These are phyloP conservation scores for Zasmidium citrigriseum DNA, from an alignment of 2,329 filamentous ascomycete species.

Conservation along the genomic window DNA sequence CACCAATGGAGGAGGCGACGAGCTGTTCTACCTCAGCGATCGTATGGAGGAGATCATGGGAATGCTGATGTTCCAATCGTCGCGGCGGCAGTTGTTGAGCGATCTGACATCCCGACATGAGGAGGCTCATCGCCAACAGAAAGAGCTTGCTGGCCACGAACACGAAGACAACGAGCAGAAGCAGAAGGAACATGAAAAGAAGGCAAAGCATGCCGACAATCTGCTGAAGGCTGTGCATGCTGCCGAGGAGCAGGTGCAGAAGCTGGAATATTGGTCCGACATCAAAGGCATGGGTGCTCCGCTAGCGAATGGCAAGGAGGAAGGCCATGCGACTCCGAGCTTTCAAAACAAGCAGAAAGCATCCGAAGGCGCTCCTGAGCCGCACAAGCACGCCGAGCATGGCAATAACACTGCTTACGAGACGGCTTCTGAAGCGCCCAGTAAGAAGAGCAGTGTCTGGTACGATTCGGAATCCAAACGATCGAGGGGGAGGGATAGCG, in stretches of 20 bases:
- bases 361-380: constrained; percentile 8
- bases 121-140: constrained; percentile 51
- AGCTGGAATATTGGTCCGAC: constrained; percentile 86
- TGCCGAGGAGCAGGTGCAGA: constrained; percentile 77
- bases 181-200: constrained; percentile 40
- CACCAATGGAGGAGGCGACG: constrained; percentile 72
- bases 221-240: constrained; percentile 73
- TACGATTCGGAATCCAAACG: constrained; percentile 19
- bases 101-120: constrained; percentile 66
- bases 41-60: constrained; percentile 84
- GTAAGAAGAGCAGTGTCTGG: constrained; percentile 19
- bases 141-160: constrained; percentile 45
- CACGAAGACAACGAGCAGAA: constrained; percentile 44
- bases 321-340: constrained; percentile 18
- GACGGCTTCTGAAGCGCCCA: constrained; percentile 5
- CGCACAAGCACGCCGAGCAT: not conserved
- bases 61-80: constrained; percentile 85
- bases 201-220: constrained; percentile 59
- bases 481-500: constrained; percentile 17
- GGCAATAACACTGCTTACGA: constrained; percentile 5
- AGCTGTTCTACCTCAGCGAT: constrained; percentile 72
- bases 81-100: constrained; percentile 72
- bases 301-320: constrained; percentile 10
- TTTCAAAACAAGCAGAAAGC: constrained; percentile 26
- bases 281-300: constrained; percentile 43